These are phyloP conservation scores for Mycosphaerelloides madeirae DNA, from an alignment of 2,329 filamentous ascomycete genomes.

Conservation along the genomic window DNA sequence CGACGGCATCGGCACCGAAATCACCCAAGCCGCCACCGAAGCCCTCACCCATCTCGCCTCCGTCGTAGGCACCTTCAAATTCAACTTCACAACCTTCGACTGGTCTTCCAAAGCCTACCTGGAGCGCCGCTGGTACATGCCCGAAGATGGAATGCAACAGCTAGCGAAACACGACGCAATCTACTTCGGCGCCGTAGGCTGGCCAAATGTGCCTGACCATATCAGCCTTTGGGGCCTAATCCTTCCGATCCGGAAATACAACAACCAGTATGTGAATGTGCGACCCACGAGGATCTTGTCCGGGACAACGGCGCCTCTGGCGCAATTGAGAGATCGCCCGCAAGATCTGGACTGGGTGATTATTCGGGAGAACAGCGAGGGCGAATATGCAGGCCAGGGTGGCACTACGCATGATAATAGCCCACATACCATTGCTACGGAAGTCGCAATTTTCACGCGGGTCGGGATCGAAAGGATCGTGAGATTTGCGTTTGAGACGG, in stretches of 20 bases:
- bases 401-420: conserved; percentile 39
- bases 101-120: conserved; percentile 48
- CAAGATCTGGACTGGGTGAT: conserved; percentile 46
- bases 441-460: conserved; percentile 45
- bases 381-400: conserved; percentile 47
- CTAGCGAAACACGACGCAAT: conserved; percentile 52
- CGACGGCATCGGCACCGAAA: conserved; percentile 61
- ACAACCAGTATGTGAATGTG: conserved; percentile 66
- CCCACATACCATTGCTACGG: conserved; percentile 40
- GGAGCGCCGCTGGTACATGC: conserved; percentile 51
- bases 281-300: conserved; percentile 48
- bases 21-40: conserved; percentile 53
- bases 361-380: conserved; percentile 46
- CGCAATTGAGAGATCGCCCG: conserved; percentile 30
- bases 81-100: conserved; percentile 50
- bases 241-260: conserved; percentile 61
- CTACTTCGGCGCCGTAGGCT: conserved; percentile 58
- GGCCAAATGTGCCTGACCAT: conserved; percentile 61
- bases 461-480: conserved; percentile 46
- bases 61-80: conserved; percentile 42
- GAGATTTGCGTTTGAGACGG: conserved; percentile 46
- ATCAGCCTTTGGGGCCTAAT: conserved; percentile 63
- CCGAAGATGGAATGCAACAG: conserved; percentile 47
- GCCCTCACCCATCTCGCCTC: conserved; percentile 45
- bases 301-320: conserved; percentile 39